Evolutionary conservation across 2,329 filamentous ascomycete genomes (phyloP).

Genomic region (Phialophora chinensis): DNA sequence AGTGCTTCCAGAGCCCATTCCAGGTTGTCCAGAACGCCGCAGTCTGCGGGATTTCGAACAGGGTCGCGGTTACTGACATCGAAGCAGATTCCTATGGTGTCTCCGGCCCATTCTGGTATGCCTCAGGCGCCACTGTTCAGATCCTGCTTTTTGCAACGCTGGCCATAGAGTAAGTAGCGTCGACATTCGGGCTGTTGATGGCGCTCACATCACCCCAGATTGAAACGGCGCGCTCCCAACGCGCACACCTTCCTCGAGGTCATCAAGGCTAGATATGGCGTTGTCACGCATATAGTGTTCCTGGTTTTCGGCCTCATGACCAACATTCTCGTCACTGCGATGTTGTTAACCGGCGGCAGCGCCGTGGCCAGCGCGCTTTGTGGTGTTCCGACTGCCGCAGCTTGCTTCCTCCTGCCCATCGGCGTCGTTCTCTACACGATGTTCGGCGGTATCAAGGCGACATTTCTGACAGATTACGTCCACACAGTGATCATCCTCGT

Average conservation of each 20-base stretch:
- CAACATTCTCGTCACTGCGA: slow-evolving; percentile 85
- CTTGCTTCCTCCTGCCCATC: slow-evolving; percentile 80
- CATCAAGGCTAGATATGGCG: slow-evolving; percentile 79
- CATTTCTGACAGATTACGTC: slow-evolving; percentile 83
- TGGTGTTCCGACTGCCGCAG: slow-evolving; percentile 77
- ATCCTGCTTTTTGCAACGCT: slow-evolving; percentile 89
- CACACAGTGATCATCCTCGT: slow-evolving; percentile 80
- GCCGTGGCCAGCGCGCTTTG: slow-evolving; percentile 75
- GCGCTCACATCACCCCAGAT: slow-evolving; percentile 32
- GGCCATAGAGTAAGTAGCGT: slow-evolving; percentile 69
- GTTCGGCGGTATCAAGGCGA: slow-evolving; percentile 78
- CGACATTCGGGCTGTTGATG: background rate
- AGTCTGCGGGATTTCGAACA: background rate
- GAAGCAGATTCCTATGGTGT: slow-evolving; percentile 68
- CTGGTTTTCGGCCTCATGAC: slow-evolving; percentile 83
- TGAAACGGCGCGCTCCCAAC: slow-evolving; percentile 85
- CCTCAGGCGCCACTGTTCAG: slow-evolving; percentile 79
- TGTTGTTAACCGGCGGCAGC: slow-evolving; percentile 83
- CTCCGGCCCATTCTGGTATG: slow-evolving; percentile 70
- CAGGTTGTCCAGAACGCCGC: background rate
- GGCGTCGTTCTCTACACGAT: slow-evolving; percentile 74
- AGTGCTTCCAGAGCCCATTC: background rate
- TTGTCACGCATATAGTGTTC: slow-evolving; percentile 74
- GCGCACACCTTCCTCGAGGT: slow-evolving; percentile 85
- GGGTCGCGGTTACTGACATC: background rate